These are phyloP conservation scores for Picea engelmannii DNA, from an alignment of 83 land plant species.

Conservation along the genomic window DNA sequence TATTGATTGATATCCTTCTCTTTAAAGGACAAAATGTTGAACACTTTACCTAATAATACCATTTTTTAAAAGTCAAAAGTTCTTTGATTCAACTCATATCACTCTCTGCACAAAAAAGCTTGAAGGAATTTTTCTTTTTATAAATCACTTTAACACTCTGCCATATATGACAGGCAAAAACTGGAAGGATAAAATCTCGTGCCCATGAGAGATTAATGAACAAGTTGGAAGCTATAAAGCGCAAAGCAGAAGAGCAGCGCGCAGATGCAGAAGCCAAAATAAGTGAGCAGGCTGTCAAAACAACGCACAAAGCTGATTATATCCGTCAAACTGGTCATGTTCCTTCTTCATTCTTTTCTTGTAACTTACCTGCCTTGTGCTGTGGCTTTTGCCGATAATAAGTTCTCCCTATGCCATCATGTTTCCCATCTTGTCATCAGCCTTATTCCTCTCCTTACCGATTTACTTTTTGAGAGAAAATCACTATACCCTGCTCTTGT, in stretches of 20 bases:
- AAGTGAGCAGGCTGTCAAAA: conserved; percentile 72
- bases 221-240: conserved; percentile 64
- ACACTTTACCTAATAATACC: too few relatives aligned
- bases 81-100: too few relatives aligned
- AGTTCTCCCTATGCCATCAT: neutral
- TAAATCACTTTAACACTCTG: too few relatives aligned
- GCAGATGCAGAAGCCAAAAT: conserved; percentile 82
- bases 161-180: conserved; percentile 61
- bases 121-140: too few relatives aligned
- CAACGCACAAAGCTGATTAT: conserved; percentile 77
- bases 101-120: too few relatives aligned
- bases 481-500: too few relatives aligned
- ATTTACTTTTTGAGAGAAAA: too few relatives aligned
- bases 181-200: conserved; percentile 72
- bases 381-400: conserved; percentile 18
- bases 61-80: too few relatives aligned
- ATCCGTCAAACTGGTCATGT: conserved; percentile 83
- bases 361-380: conserved; percentile 62
- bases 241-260: conserved; percentile 78
- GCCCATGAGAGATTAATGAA: conserved; percentile 76
- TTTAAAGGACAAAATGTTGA: too few relatives aligned
- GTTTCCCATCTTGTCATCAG: neutral
- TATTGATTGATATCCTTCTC: too few relatives aligned
- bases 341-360: conserved; percentile 56
- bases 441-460: too few relatives aligned